Evolutionary conservation across 225 moss, liverwort and hornwort genomes (phyloP).

Genomic region (Pleurozium schreberi): DNA sequence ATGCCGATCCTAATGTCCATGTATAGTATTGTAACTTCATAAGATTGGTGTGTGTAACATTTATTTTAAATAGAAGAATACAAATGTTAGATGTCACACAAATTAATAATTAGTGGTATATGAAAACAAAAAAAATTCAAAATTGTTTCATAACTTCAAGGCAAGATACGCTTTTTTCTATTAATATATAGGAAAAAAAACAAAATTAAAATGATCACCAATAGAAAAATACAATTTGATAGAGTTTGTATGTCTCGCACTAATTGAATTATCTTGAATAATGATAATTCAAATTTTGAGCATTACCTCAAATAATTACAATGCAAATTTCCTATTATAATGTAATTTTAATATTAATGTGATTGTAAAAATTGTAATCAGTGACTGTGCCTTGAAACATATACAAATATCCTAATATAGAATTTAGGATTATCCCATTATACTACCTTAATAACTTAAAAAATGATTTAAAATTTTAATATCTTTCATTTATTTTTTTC

Average conservation of each 20-base stretch:
- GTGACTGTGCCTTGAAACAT: not conserved
- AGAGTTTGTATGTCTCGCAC: not conserved
- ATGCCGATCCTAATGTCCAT: fast-evolving
- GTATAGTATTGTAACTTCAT: not conserved
- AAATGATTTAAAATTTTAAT: not conserved
- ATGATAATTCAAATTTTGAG: not conserved
- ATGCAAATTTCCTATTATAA: not conserved
- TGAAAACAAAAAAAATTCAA: not conserved
- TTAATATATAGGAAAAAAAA: not conserved
- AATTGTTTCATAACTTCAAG: not conserved
- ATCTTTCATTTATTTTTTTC: not conserved
- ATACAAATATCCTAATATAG: not conserved
- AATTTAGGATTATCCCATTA: not conserved
- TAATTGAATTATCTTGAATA: not conserved
- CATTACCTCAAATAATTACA: not conserved
- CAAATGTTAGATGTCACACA: no score
- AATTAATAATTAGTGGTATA: no score
- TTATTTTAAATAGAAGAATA: not conserved
- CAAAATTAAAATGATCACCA: not conserved
- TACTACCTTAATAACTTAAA: no score
- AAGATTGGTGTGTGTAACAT: not conserved
- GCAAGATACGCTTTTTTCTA: not conserved
- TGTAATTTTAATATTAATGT: not conserved
- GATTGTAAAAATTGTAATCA: not conserved
- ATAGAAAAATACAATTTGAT: not conserved